Conservation (phyloP, 129 eudicot species). For the Flaveria bidentis region DNA sequence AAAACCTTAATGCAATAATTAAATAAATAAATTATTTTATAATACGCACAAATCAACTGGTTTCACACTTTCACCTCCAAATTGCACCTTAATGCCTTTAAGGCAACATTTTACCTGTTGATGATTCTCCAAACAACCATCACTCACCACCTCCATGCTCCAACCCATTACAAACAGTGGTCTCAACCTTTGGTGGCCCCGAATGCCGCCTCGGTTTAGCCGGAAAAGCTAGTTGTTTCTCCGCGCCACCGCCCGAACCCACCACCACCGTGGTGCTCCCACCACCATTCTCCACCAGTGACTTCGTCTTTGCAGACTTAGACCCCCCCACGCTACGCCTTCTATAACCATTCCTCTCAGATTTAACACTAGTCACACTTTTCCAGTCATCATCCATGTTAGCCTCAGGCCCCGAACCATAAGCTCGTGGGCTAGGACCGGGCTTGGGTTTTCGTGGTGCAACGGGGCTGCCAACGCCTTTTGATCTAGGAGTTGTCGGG, state of each 20-base stretch:
- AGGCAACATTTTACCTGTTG: constrained; percentile 20
- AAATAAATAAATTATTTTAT: constrained; percentile 20
- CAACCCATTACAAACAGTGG: constrained; percentile 10
- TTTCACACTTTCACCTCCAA: constrained; percentile 20
- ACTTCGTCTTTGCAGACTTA: constrained; percentile 69
- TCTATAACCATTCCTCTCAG: constrained; percentile 53
- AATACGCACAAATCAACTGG: constrained; percentile 24
- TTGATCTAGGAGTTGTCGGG: constrained; percentile 50
- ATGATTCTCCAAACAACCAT: constrained; percentile 2
- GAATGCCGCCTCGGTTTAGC: constrained; percentile 40
- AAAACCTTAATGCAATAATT: constrained; percentile 23
- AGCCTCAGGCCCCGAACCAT: constrained; percentile 36
- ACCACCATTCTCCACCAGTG: constrained; percentile 53
- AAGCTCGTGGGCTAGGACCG: constrained; percentile 55
- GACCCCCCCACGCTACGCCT: constrained; percentile 72
- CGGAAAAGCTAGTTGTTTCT: constrained; percentile 33
- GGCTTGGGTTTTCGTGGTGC: constrained; percentile 53
- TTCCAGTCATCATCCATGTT: constrained; percentile 48
- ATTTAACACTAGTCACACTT: constrained; percentile 62
- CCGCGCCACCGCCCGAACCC: constrained; percentile 31
- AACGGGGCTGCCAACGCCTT: constrained; percentile 30
- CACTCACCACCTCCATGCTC: constrained; percentile 9
- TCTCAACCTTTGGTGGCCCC: constrained; percentile 44
- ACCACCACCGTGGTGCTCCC: constrained; percentile 37
- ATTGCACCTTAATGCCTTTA: constrained; percentile 16